These are phyloP conservation scores for Polychytrium aggregatum DNA, from an alignment of 192 early-diverging fungal genomes.

Conservation along the genomic window DNA sequence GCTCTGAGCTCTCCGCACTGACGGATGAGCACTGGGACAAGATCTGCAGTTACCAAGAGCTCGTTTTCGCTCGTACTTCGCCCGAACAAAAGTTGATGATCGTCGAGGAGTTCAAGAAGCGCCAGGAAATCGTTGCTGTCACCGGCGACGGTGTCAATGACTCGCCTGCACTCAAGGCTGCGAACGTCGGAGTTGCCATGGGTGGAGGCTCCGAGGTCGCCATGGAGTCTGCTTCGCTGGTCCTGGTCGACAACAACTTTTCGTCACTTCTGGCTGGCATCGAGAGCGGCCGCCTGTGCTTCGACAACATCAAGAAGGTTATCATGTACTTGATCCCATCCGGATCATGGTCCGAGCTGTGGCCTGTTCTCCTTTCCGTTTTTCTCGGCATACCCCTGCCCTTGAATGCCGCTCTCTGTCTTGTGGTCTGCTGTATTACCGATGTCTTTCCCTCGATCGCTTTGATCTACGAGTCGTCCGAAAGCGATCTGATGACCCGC, in stretches of 20 bases:
- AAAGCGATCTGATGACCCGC: conserved; percentile 58
- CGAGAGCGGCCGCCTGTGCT: conserved; percentile 69
- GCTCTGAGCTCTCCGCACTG: conserved; percentile 50
- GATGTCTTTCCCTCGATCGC: conserved; percentile 52
- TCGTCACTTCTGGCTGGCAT: conserved; percentile 60
- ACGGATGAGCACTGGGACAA: conserved; percentile 59
- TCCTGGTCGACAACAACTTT: conserved; percentile 50
- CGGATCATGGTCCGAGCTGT: conserved; percentile 48
- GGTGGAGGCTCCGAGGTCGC: conserved; percentile 64
- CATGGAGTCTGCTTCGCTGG: conserved; percentile 30
- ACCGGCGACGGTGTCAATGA: conserved; percentile 93
- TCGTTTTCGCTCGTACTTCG: conserved; percentile 82
- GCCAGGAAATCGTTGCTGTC: conserved; percentile 69
- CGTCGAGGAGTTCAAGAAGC: conserved; percentile 33
- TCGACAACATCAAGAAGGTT: conserved; percentile 82
- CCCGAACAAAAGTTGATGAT: conserved; percentile 81
- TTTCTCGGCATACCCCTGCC: conserved; percentile 72
- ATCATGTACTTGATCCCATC: conserved; percentile 53
- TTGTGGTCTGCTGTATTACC: conserved; percentile 29
- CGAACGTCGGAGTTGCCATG: conserved; percentile 82
- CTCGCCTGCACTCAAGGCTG: conserved; percentile 78
- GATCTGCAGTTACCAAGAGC: conserved; percentile 50
- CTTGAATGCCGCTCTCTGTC: conserved; percentile 56
- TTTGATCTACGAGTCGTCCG: conserved; percentile 67
- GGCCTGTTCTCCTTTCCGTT: conserved; percentile 64